These are phyloP conservation scores for Pythium vanterpoolii DNA, from an alignment of 352 stramenopile genomes.

Conservation along the genomic window DNA sequence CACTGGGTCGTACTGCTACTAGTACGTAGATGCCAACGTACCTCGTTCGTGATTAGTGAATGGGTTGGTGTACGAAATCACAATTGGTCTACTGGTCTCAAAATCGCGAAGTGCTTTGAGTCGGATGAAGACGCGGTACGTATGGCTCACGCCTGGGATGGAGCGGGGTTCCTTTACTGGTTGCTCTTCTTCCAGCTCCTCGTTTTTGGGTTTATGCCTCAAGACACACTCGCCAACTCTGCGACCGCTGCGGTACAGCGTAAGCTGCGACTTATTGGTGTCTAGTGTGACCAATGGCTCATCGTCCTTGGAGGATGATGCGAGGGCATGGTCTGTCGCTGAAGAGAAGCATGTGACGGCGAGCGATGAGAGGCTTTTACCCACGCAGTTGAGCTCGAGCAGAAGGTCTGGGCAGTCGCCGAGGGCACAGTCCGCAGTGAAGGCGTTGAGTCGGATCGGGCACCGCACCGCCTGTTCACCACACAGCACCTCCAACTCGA, in stretches of 20 bases:
- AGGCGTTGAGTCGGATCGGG: conserved; percentile 32
- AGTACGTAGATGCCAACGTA: conserved; percentile 4
- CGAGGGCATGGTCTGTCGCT: conserved; percentile 13
- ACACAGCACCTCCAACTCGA: conserved; percentile 36
- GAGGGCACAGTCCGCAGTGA: conserved; percentile 36
- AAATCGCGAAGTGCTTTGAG: conserved; percentile 21
- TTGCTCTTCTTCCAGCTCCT: not conserved
- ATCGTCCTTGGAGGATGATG: not conserved
- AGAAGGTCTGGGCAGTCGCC: conserved; percentile 27
- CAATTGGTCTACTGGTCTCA: conserved; percentile 5
- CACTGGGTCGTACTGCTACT: not conserved
- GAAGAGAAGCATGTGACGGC: conserved; percentile 14
- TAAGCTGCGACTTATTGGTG: not conserved
- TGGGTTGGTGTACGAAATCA: conserved; percentile 23
- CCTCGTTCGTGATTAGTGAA: conserved; percentile 20
- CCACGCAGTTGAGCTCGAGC: not conserved
- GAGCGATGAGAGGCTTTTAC: not conserved
- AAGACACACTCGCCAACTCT: conserved; percentile 15
- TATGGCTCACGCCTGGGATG: conserved; percentile 13
- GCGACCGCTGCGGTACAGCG: not conserved
- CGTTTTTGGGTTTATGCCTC: not conserved
- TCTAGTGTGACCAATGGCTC: not conserved
- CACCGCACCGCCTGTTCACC: conserved; percentile 20
- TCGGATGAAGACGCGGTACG: conserved; percentile 19
- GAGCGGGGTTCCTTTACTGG: not conserved